Conservation (phyloP, 2,329 filamentous ascomycete species). For the Cyphellophora attinorum region DNA sequence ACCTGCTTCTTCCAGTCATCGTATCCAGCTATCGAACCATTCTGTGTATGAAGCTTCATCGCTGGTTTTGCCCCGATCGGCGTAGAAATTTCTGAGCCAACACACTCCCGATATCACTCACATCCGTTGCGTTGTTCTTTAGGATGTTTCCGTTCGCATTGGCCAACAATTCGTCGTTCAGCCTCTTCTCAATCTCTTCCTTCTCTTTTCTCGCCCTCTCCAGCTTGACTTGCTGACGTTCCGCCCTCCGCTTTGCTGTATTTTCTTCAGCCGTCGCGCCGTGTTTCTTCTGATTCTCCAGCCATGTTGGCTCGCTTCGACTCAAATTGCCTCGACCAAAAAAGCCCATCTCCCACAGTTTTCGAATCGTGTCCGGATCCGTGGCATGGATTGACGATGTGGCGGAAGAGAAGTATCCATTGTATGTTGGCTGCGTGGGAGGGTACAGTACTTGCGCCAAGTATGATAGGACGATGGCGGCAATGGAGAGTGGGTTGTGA, state of each 20-base stretch:
- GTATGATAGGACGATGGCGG: slow-evolving; percentile 72
- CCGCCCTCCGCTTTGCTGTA: slow-evolving; percentile 66
- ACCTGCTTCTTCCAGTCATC: slow-evolving; percentile 18
- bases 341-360: slow-evolving; percentile 93
- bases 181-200: slow-evolving; percentile 68
- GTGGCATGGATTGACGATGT: slow-evolving; percentile 79
- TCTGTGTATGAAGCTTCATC: too few species aligned
- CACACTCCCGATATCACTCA: slow-evolving; percentile 16
- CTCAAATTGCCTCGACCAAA: slow-evolving; percentile 91
- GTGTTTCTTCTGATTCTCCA: slow-evolving; percentile 69
- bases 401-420: slow-evolving; percentile 69
- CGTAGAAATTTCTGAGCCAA: slow-evolving; percentile 11
- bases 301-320: slow-evolving; percentile 89
- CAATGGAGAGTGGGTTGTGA: slow-evolving; percentile 79
- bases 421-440: slow-evolving; percentile 52
- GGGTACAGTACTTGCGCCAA: slow-evolving; percentile 61
- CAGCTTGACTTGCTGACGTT: slow-evolving; percentile 77
- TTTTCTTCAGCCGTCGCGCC: slow-evolving; percentile 74
- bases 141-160: slow-evolving; percentile 5
- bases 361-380: slow-evolving; percentile 63
- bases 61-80: too few species aligned
- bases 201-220: slow-evolving; percentile 83
- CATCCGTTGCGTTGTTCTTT: slow-evolving; percentile 15
- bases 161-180: slow-evolving; percentile 40
- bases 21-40: slow-evolving; percentile 13